Evolutionary conservation across 495 filamentous ascomycete species (phyloP).

Genomic region (Penicillium salamii): DNA sequence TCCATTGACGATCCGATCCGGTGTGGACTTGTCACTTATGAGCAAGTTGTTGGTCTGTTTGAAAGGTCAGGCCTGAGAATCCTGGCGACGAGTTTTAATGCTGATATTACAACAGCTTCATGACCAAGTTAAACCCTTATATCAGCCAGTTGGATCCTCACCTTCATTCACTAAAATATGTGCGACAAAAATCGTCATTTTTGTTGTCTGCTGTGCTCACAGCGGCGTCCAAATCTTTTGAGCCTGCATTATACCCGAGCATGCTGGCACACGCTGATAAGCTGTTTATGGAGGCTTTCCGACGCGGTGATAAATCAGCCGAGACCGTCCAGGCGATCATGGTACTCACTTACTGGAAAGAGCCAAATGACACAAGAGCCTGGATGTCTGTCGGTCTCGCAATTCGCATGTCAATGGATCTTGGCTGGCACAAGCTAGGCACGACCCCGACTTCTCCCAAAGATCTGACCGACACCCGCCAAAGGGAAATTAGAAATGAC

Average conservation of each 20-base stretch:
- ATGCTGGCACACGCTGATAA: constrained; percentile 18
- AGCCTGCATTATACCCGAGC: constrained; percentile 14
- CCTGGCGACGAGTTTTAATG: neutral
- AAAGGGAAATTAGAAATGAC: constrained; percentile 14
- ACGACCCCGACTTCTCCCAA: neutral
- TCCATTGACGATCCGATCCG: constrained; percentile 5
- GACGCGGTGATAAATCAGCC: constrained; percentile 14
- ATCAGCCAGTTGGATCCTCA: constrained; percentile 22
- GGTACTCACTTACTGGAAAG: constrained; percentile 26
- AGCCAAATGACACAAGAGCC: constrained; percentile 20
- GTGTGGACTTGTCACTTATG: constrained; percentile 13
- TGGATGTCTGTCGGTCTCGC: constrained; percentile 23
- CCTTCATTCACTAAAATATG: constrained; percentile 20
- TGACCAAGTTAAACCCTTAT: constrained; percentile 20
- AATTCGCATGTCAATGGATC: constrained; percentile 22
- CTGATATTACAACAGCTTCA: constrained; percentile 17
- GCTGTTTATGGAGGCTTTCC: constrained; percentile 15
- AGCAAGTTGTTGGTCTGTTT: constrained; percentile 16
- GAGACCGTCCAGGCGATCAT: constrained; percentile 19
- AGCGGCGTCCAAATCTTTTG: constrained; percentile 21
- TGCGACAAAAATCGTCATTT: constrained; percentile 20
- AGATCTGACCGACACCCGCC: constrained; percentile 5
- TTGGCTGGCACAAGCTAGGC: constrained; percentile 21
- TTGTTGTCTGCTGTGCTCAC: constrained; percentile 16
- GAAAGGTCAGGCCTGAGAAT: constrained; percentile 9